Base-by-base conservation (phyloP, 2,329 filamentous ascomycete species). In the Paraphaeosphaeria sporulosa region DNA sequence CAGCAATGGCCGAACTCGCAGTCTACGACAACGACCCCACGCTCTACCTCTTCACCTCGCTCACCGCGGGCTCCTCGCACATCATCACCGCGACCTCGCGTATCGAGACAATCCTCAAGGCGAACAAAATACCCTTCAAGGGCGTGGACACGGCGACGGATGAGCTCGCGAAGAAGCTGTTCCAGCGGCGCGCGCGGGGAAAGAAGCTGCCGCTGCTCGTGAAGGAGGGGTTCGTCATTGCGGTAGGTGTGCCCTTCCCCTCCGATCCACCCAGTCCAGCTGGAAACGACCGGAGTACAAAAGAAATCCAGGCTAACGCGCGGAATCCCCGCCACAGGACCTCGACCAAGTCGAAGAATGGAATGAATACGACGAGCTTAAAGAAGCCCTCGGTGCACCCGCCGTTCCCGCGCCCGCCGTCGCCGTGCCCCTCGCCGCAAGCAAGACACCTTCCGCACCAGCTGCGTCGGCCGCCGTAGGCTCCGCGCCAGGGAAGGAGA, bases 291-390 rank as follows among this genome's bases (percentile, higher is more conserved):
- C 25, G 3, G 25, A 38, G n/a, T 30, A 10, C 12, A 21, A 12
- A 34, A 52, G 4, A 23, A 8, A 19, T 4, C 15, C 38, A 32
- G 17, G 58, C 59, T 65, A 63, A 64, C 44, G 21, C 17, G n/a
- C 21, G 21, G 3, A 6, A 27, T 44, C n/a, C 21, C 4, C 13
- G 13, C 13, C 4, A n/a, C 23, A 97, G 94, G 95, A 97, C 76
- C 85, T 97, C 52, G 90, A 94, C 65, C 90, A 98, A 79, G 88
- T 98, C 64, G 95, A 99, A 80, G 95, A 99, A 76, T 98, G 94
- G 95, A 99, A 99, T 82, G 95, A 99, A 78, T 97, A 96, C 79
- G 93, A 93, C 79, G 94, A 98, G 80, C 86, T 99, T 63, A 93
- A 93, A 78, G 88, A 94, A 79, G 90, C 94, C 71, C 88, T 98